A percentile compares a stretch with the other conserved stretches of the same genome.
Evolutionary conservation across 805 yeast species (phyloP).

Genomic region (Candida incommunis): DNA sequence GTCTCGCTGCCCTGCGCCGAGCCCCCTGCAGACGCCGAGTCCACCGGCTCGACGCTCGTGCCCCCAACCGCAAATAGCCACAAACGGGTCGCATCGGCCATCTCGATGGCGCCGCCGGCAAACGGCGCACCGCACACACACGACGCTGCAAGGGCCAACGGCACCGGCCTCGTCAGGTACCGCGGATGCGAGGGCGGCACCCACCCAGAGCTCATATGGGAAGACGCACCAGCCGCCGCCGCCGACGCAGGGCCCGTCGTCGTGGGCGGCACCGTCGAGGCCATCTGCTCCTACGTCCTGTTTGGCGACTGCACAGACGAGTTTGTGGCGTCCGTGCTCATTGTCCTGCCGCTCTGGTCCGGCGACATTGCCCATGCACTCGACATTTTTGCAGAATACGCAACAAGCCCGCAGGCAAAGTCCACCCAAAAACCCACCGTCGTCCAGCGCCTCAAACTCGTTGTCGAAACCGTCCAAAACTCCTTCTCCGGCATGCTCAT

Average conservation of each 20-base stretch:
- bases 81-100: conserved; percentile 6
- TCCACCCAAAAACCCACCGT: conserved; percentile 16
- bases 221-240: conserved; percentile 22
- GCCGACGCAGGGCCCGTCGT: conserved; percentile 10
- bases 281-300: conserved; percentile 24
- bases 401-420: conserved; percentile 15
- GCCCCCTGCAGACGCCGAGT: conserved; percentile 4
- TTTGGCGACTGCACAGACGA: conserved; percentile 18
- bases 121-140: not conserved
- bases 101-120: not conserved
- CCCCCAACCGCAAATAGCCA: conserved; percentile 1
- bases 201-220: conserved; percentile 47
- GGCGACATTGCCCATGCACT: conserved; percentile 29
- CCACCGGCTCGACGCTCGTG: not conserved
- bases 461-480: conserved; percentile 41
- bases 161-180: conserved; percentile 2
- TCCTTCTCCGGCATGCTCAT: conserved; percentile 58
- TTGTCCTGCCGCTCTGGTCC: conserved; percentile 42
- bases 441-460: conserved; percentile 36
- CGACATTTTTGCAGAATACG: conserved; percentile 30
- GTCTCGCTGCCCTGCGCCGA: conserved; percentile 6
- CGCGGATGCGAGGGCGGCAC: conserved; percentile 24
- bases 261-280: conserved; percentile 47
- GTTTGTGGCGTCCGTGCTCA: conserved; percentile 29
- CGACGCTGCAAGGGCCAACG: not conserved